Base-by-base conservation (phyloP, 768 basidiomycete species). In the Podaxis mareebaensis region DNA sequence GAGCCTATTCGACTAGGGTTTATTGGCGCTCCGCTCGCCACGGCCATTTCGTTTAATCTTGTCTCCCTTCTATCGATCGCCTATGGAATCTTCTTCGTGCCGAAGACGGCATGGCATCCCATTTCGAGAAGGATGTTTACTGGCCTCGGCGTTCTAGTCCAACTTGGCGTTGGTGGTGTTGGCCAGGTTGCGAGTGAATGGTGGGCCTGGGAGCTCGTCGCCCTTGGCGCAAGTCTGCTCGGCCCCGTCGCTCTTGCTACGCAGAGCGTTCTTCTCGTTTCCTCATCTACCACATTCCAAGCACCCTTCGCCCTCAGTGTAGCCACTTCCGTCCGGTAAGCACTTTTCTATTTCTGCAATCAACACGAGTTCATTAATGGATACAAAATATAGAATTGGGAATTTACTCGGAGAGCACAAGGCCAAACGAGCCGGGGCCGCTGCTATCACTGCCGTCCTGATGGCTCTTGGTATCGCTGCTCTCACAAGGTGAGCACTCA, bases 191-290 rank as follows among this genome's bases (percentile, higher is more conserved):
- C 92, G 1, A 88, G 86, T 3, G 96, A 97, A 74, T 99, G 96
- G 96, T 98, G 96, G 95, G 89, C 91, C 42, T 96, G 96, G 96
- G 95, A 97, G 75, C 82, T 94, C 5, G 75, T 91, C 36, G 89
- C 88, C 24, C 77, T 85, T 1, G 82, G 79, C 4, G 84, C 84
- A 3, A 81, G 80, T 65, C 67, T 82, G 78, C 75, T 97, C 1
- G 93, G 96, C 1, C 88, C 96, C 1, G 82, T 86, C 4, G 78
- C 85, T 6, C 84, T 99, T 2, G 97, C 97, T 0, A 86, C 93
- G 0, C 96, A 99, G 72, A 94, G 92, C 0, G 89, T 98, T 1
- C 79, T 99, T 12, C 79, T 91, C 39, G 87, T 86, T 11, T 93
- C 91, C 26, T 82, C 85, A 12, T 92, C 89, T 0, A 86, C 83